Percentiles rank a stretch among this genome's conserved stretches.
These are phyloP conservation scores for Sugiyamaella mastotermitis DNA, from an alignment of 805 yeast species.

Conservation along the genomic window DNA sequence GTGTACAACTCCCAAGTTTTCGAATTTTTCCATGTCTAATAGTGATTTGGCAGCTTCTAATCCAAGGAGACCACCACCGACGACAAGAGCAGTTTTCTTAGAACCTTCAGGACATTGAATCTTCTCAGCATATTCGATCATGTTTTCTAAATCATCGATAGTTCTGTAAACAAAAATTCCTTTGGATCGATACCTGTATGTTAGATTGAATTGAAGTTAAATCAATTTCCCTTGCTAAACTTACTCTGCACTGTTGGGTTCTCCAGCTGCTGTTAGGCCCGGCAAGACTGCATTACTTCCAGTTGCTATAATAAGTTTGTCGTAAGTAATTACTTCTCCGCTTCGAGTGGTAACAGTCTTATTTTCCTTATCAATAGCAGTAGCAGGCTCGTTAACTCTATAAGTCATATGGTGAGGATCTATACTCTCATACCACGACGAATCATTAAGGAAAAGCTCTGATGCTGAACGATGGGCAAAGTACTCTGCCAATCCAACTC, in stretches of 20 bases:
- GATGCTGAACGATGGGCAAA: constrained; percentile 4
- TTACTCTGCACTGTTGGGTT: constrained; percentile 1
- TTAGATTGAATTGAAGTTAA: not conserved
- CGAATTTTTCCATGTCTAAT: constrained; percentile 28
- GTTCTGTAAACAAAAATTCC: constrained; percentile 5
- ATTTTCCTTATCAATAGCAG: not conserved
- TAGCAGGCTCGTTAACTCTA: constrained; percentile 6
- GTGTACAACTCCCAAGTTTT: constrained; percentile 30
- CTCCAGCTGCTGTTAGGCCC: not conserved
- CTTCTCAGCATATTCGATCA: constrained; percentile 6
- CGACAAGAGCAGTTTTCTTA: constrained; percentile 4
- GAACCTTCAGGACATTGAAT: not conserved
- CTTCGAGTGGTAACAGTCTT: constrained; percentile 7
- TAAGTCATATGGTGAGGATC: constrained; percentile 10
- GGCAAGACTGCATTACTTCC: constrained; percentile 7
- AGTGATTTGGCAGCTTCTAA: constrained; percentile 36
- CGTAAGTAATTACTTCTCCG: constrained; percentile 2
- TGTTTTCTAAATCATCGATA: constrained; percentile 4
- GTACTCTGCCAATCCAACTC: constrained; percentile 27
- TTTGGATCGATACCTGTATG: constrained; percentile 2
- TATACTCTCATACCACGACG: constrained; percentile 9
- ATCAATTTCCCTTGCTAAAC: not conserved
- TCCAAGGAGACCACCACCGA: constrained; percentile 18
- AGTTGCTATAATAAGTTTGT: constrained; percentile 6
- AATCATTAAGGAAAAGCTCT: constrained; percentile 7